These are phyloP conservation scores for Agrocybe praecox DNA, from an alignment of 768 basidiomycete genomes.

Conservation along the genomic window DNA sequence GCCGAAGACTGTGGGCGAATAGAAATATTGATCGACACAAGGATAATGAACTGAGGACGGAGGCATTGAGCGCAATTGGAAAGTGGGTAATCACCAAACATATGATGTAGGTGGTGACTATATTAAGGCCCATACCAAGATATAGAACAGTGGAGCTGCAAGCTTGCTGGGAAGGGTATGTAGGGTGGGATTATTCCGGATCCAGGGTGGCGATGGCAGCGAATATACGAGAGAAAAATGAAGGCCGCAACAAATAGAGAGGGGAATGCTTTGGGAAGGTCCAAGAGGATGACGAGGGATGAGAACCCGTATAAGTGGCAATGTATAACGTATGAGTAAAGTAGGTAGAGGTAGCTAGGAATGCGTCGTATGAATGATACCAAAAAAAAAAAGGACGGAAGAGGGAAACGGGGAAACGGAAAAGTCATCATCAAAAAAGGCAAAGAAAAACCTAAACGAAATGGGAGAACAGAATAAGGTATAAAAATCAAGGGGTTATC, in stretches of 20 bases:
- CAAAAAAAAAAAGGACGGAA: slow-evolving; percentile 2
- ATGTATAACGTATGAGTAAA: not conserved
- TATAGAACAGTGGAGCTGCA: not conserved
- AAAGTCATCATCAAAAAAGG: not conserved
- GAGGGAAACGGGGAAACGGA: not conserved
- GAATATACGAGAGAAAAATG: not conserved
- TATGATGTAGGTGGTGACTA: not conserved
- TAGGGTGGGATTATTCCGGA: not conserved
- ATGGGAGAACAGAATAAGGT: slow-evolving; percentile 1
- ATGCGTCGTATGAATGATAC: not conserved
- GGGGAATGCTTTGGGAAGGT: not conserved
- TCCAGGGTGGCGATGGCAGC: not conserved
- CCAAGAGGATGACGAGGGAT: not conserved
- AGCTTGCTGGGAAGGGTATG: not conserved
- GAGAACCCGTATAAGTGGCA: not conserved
- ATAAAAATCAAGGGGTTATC: slow-evolving; percentile 11
- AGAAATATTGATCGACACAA: not conserved
- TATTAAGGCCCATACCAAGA: not conserved
- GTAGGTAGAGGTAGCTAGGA: not conserved
- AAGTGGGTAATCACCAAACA: not conserved
- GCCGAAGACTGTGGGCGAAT: too few species aligned
- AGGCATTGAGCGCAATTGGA: not conserved
- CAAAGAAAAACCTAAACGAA: not conserved
- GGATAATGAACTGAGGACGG: not conserved
- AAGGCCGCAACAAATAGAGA: not conserved